phyloP scores from a whole-genome alignment of 2,329 filamentous ascomycete genomes.

The Colletotrichum tabaci region DNA sequence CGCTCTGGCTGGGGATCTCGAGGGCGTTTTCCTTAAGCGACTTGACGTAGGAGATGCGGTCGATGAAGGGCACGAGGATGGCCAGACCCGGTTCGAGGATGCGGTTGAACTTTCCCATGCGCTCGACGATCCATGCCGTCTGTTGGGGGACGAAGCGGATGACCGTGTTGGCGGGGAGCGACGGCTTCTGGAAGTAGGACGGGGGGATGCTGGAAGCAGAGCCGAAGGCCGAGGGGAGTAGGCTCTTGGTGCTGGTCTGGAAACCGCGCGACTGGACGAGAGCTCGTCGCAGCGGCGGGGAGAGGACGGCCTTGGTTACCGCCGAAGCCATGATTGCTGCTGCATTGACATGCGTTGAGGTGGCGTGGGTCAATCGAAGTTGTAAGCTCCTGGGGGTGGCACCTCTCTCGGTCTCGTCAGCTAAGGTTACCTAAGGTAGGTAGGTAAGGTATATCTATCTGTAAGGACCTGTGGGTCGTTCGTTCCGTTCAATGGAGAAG shows the following conservation, averaged over 20 bases:
- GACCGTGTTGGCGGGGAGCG: slow-evolving; percentile 92
- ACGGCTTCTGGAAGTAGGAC: slow-evolving; percentile 84
- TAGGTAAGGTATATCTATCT: background rate
- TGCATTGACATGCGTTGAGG: slow-evolving; percentile 40
- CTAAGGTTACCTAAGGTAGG: background rate
- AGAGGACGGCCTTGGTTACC: slow-evolving; percentile 43
- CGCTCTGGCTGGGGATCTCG: slow-evolving; percentile 97
- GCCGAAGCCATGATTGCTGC: slow-evolving; percentile 42
- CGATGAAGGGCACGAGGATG: slow-evolving; percentile 89
- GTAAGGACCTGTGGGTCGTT: slow-evolving; percentile 25
- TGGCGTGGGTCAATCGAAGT: slow-evolving; percentile 28
- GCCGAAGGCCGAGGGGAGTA: slow-evolving; percentile 47
- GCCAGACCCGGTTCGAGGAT: slow-evolving; percentile 94
- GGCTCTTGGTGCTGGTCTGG: slow-evolving; percentile 36
- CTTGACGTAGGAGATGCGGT: slow-evolving; percentile 98
- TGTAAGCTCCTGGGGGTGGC: slow-evolving; percentile 21
- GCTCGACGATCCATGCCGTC: slow-evolving; percentile 99
- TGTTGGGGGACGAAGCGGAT: slow-evolving; percentile 99
- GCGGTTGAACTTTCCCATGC: slow-evolving; percentile 97
- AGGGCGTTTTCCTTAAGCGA: slow-evolving; percentile 96
- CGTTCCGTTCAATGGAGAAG: slow-evolving; percentile 5
- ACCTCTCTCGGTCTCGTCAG: slow-evolving; percentile 19
- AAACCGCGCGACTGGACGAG: slow-evolving; percentile 40
- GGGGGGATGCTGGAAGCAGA: slow-evolving; percentile 64
- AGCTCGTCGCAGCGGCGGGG: slow-evolving; percentile 41